phyloP scores from a whole-genome alignment of 2,329 filamentous ascomycete genomes.

The Sarocladium kiliense region DNA sequence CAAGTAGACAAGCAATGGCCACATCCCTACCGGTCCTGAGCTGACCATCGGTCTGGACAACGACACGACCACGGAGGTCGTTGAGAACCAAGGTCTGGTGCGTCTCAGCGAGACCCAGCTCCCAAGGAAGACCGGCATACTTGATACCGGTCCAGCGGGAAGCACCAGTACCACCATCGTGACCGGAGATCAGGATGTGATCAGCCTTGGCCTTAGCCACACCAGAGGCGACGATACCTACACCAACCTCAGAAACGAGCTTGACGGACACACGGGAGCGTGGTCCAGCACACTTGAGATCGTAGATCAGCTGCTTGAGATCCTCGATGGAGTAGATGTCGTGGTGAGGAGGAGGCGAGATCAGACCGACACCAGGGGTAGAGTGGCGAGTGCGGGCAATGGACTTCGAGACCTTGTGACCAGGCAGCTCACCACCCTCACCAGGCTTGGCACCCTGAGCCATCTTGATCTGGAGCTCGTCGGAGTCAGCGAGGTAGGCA shows the following conservation, averaged over 20 bases:
- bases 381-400: constrained; percentile 95
- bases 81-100: constrained; percentile 95
- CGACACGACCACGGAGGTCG: constrained; percentile 89
- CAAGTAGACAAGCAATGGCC: constrained; percentile 87
- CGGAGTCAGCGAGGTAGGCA: constrained; percentile 88
- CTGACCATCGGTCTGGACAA: constrained; percentile 95
- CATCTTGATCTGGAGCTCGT: constrained; percentile 99
- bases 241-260: constrained; percentile 94
- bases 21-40: constrained; percentile 89
- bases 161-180: constrained; percentile 94
- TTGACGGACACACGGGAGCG: constrained; percentile 91
- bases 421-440: constrained; percentile 93
- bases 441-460: constrained; percentile 96
- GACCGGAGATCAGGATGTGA: constrained; percentile 93
- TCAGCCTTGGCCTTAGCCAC: constrained; percentile 97
- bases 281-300: constrained; percentile 93
- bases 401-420: constrained; percentile 91
- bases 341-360: constrained; percentile 93
- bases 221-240: constrained; percentile 95
- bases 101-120: constrained; percentile 91
- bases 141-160: constrained; percentile 99
- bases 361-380: constrained; percentile 91
- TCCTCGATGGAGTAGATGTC: constrained; percentile 99
- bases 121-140: constrained; percentile 95
- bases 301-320: constrained; percentile 95